phyloP scores from a whole-genome alignment of 148 eudicot species.

The Fagopyrum homotropicum region DNA sequence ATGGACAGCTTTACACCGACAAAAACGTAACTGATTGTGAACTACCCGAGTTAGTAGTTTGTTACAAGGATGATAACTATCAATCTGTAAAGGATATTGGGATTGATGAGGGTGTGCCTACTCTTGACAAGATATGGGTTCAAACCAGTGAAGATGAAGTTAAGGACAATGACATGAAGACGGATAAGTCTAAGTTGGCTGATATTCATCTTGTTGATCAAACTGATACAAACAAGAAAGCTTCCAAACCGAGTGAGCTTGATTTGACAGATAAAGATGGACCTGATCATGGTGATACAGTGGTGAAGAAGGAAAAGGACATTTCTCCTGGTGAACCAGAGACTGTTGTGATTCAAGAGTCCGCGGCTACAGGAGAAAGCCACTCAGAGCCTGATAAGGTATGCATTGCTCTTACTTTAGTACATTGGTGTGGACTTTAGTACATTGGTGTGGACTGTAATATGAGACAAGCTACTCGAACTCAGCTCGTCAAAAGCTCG shows the following conservation, averaged over 20 bases:
- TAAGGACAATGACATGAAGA: slow-evolving; percentile 9
- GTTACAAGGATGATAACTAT: slow-evolving; percentile 47
- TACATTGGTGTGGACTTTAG: neutral
- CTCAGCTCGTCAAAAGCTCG: too few relatives aligned
- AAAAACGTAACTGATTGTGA: slow-evolving; percentile 54
- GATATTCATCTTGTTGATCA: neutral
- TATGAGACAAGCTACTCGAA: too few relatives aligned
- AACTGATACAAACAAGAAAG: neutral
- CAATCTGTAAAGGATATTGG: slow-evolving; percentile 72
- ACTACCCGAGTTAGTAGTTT: slow-evolving; percentile 50
- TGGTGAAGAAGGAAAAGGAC: slow-evolving; percentile 19
- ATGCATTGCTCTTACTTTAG: slow-evolving; percentile 4
- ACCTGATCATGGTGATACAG: slow-evolving; percentile 13
- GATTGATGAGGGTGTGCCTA: slow-evolving; percentile 62
- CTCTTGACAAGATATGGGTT: slow-evolving; percentile 35
- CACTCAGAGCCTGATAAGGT: slow-evolving; percentile 32
- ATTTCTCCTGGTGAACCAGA: neutral
- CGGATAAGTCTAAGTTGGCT: slow-evolving; percentile 7
- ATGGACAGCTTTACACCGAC: slow-evolving; percentile 46
- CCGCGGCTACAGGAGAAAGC: neutral
- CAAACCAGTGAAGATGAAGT: slow-evolving; percentile 20
- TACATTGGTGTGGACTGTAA: too few relatives aligned
- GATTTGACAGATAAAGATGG: slow-evolving; percentile 20
- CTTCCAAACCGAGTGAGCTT: slow-evolving; percentile 2
- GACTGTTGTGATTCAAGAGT: neutral